Base-by-base conservation (phyloP, 139 green algal genomes). In the Spirogloea muscicola region DNA sequence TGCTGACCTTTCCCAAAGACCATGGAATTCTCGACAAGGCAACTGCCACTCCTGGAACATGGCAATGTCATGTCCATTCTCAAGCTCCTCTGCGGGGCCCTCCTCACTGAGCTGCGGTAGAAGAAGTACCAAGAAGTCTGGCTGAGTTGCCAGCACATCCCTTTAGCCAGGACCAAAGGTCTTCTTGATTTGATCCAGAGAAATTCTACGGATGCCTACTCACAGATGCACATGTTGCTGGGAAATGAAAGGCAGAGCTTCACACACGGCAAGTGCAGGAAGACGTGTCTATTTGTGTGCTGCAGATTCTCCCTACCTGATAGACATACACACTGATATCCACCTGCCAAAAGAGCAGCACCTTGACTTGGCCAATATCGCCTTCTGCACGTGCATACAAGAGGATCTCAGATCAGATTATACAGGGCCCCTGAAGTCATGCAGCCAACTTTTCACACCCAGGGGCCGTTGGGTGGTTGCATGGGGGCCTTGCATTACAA, bases 21-120 rank as follows among this genome's bases (percentile, higher is more conserved):
- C 88, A 29, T 91, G 48, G 63, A 93, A 88, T 16, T 91, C 81
- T 4, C 76, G 69, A 13, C 21, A 63, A 18, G 91, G 91, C 74
- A 96, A 82, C 59, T 82, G 16, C 86, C 87, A 95, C 72, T 96
- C 89, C 1, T 79, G 68, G 81, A 87, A 95, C 0, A 73, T 72
- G 29, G 84, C 79, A 13, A 87, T 63, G 34, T 86, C 82, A 1
- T 92, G 88, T 49, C 93, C 87, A 0, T 81, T 87, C 36, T 93
- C 89, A 34, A 96, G 87, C 49, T 90, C 89, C n/a, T 93, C 88
- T 25, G 76, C 87, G 21, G 88, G 60, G 0, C 67, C 86, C 44
- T 92, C 87, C 0, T 86, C 80, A 58, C 80, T 85, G 21, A 94
- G 87, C 82, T 89, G 82, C 27, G 46, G 33, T 68, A 68, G 5